Base-by-base conservation (phyloP, 805 yeast species). In the Yarrowia bubula region DNA sequence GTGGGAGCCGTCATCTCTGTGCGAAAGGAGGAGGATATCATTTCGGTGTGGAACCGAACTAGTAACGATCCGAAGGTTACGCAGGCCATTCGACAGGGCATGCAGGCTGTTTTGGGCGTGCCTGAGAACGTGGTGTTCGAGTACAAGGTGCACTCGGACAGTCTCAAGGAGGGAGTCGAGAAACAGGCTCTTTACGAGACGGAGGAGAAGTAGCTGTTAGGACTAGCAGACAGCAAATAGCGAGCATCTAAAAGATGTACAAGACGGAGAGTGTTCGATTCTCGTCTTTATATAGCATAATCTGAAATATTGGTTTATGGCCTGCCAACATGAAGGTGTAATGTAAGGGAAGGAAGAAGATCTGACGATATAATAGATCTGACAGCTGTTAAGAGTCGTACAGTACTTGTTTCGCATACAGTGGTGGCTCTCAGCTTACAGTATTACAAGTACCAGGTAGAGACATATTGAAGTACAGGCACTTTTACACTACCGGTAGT, bases 1-100 rank as follows among this genome's bases (percentile, higher is more conserved):
- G 79, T 82, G 64, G 91, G 91, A 9, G 71, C 86, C 38, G 87
- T 84, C 17, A 77, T 86, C 64, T 81, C 86, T 71, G 81, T 84
- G 14, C 79, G 89, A 55, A 79, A 80, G 39, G 87, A 84, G 67
- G 88, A 84, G 67, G 86, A 83, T 69, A 81, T 84, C 41, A 77
- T 86, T 64, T 77, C 84, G 65, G 78, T 86, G 57, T 86, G 91
- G 91, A 86, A 85, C 74, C 79, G 82, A 18, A 67, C 67, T 6
- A 72, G 72, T 9, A 65, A 65, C 43, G 68, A 72, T 57, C 82
- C 83, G 70, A 64, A 58, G 15, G 65, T 69, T 32, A 69, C 67
- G 22, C 66, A 65, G 37, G 66, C 68, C 51, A 67, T 74, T 33
- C 65, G 68, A 46, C 70, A 66, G 18, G 71, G 69, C 1, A 51